A percentile compares a stretch with the other conserved stretches of the same genome.
These are phyloP conservation scores for Colletotrichum destructivum DNA, from an alignment of 2,329 filamentous ascomycete genomes.

Conservation along the genomic window DNA sequence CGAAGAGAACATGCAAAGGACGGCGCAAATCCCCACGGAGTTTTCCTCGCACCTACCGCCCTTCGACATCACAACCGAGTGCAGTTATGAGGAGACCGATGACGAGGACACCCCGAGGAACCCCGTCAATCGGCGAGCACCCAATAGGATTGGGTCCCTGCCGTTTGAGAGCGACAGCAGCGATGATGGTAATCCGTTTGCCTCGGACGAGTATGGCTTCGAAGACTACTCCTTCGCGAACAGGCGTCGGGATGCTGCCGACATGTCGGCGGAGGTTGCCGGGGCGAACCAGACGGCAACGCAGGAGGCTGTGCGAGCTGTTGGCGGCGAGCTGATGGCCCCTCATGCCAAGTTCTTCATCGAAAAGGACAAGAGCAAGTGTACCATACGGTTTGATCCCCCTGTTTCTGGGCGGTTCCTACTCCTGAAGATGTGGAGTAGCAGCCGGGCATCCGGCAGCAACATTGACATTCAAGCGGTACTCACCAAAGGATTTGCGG, in stretches of 20 bases:
- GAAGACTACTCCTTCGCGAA: constrained; percentile 47
- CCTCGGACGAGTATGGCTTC: constrained; percentile 52
- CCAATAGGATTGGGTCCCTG: constrained; percentile 68
- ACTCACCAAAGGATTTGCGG: constrained; percentile 86
- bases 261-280: constrained; percentile 55
- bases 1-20: constrained; percentile 61
- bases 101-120: constrained; percentile 45
- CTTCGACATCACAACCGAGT: constrained; percentile 72
- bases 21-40: constrained; percentile 71
- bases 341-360: constrained; percentile 90
- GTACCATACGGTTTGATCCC: constrained; percentile 88
- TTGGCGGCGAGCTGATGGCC: constrained; percentile 73
- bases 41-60: constrained; percentile 64
- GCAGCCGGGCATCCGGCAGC: constrained; percentile 71
- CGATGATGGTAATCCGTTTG: constrained; percentile 51
- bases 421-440: constrained; percentile 91
- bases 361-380: constrained; percentile 84
- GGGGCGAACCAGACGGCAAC: constrained; percentile 68
- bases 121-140: constrained; percentile 56
- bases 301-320: constrained; percentile 70
- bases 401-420: constrained; percentile 87
- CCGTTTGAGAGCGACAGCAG: constrained; percentile 68
- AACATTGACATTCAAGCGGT: constrained; percentile 95
- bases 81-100: constrained; percentile 72
- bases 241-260: constrained; percentile 44